Evolutionary conservation across 2,329 filamentous ascomycete genomes (phyloP), one percentile per base, ranked within the genome.

Genomic region (Fusarium musae): DNA sequence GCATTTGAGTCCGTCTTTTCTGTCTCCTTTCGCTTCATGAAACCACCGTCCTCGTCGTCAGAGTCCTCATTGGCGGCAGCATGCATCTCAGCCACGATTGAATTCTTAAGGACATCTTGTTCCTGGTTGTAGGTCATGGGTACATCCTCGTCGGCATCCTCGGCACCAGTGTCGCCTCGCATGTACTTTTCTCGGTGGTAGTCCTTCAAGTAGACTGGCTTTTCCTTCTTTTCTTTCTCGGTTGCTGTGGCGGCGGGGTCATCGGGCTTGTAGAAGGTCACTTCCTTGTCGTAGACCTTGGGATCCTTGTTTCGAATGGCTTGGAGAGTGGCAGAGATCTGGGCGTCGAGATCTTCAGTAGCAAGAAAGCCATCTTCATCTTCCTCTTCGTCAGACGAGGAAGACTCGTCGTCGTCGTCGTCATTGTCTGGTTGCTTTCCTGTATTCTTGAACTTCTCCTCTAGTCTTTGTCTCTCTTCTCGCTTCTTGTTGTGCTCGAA

Each of bases 401-500:
- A 92, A n/a, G 89, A 88, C 19, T 90, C 88, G 42, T 83, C 80
- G 39, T 84, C 83, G 36, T 88, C 49, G 23, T 54, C 85, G n/a
- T 84, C 32, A 15, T 34, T 84, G 47, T 86, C 87, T 34, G 70
- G 75, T n/a, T 69, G 83, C 59, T 69, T 75, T 61, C 84, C 84
- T 13, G 81, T 78, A 75, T 87, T 82, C 75, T 85, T 85, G 82
- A 93, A 94, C 83, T 97, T 98, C 78, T 97, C 93, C 83, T 98
- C 95, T 80, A 98, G 82, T 79, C 89, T 88, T 21, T 95, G 92
- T 72, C 91, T 85, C 81, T 99, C 96, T 80, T 97, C 95, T 65
- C 96, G 90, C 85, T 97, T 97, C 86, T 98, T 98, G 85, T 99
- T 99, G 84, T 98, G 89, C 82, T 99, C 96, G 78, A 97, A 98